Conservation (phyloP, 306 rosid species). For the cucumber (Cucumis sativus) region DNA sequence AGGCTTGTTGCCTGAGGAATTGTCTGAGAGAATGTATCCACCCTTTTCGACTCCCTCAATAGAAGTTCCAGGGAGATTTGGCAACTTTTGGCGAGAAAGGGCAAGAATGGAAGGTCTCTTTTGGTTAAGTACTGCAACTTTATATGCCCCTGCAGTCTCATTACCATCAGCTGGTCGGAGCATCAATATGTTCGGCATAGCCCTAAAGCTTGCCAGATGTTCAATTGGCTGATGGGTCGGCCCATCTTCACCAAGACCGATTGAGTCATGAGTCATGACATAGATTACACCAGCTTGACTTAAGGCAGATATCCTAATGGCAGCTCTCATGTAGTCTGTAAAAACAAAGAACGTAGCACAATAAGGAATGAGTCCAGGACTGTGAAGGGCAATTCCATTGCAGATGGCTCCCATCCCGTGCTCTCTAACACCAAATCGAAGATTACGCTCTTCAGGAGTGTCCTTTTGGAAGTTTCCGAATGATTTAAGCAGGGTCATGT, state of each 20-base stretch:
- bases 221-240: slow-evolving; percentile 97
- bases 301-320: slow-evolving; percentile 87
- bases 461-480: slow-evolving; percentile 77
- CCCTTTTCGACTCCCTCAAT: slow-evolving; percentile 86
- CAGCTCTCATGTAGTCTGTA: slow-evolving; percentile 97
- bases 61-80: slow-evolving; percentile 72
- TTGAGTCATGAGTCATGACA: slow-evolving; percentile 95
- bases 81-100: slow-evolving; percentile 86
- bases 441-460: slow-evolving; percentile 82
- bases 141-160: slow-evolving; percentile 97
- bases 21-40: slow-evolving; percentile 72
- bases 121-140: slow-evolving; percentile 62
- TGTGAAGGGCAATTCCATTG: slow-evolving; percentile 88
- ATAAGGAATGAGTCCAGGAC: slow-evolving; percentile 87
- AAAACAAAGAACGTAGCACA: slow-evolving; percentile 97
- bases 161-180: slow-evolving; percentile 97
- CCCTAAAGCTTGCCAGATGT: slow-evolving; percentile 96
- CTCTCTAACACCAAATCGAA: slow-evolving; percentile 94
- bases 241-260: slow-evolving; percentile 98
- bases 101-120: slow-evolving; percentile 97
- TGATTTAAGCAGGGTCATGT: slow-evolving; percentile 81
- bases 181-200: slow-evolving; percentile 95
- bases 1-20: slow-evolving; percentile 81
- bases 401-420: slow-evolving; percentile 97
- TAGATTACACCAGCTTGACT: slow-evolving; percentile 65